Conservation (phyloP, 768 basidiomycete genomes). For the Xanthoconium stramineum region DNA sequence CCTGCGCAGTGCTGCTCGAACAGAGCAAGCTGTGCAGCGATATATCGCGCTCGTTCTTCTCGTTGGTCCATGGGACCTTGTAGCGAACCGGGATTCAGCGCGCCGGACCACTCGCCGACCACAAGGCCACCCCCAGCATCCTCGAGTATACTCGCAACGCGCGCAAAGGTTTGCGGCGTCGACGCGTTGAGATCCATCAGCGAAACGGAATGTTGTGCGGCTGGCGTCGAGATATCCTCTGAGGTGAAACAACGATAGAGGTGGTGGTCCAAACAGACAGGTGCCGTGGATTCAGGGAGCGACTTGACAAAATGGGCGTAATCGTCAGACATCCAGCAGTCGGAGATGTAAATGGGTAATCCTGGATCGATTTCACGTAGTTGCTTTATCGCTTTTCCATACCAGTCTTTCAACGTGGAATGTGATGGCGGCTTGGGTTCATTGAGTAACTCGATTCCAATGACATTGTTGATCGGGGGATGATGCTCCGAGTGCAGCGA, state of each 20-base stretch:
- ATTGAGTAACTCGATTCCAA: constrained; percentile 59
- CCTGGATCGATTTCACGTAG: constrained; percentile 49
- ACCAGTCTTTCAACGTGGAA: constrained; percentile 57
- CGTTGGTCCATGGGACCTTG: constrained; percentile 43
- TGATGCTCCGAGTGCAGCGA: constrained; percentile 50
- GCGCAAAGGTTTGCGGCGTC: constrained; percentile 41
- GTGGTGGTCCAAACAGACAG: constrained; percentile 74
- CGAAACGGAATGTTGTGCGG: constrained; percentile 49
- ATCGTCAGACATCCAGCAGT: constrained; percentile 69
- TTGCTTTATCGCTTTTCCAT: constrained; percentile 50
- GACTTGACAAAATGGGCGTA: constrained; percentile 55
- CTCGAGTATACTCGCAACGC: constrained; percentile 33
- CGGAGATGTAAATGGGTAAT: constrained; percentile 70
- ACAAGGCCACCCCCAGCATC: constrained; percentile 52
- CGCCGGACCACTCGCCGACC: constrained; percentile 79
- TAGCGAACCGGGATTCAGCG: constrained; percentile 63
- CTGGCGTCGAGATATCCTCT: constrained; percentile 52
- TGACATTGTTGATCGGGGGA: constrained; percentile 42
- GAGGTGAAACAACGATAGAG: constrained; percentile 78
- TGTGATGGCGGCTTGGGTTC: constrained; percentile 55
- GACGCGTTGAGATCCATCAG: constrained; percentile 41
- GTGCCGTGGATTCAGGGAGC: constrained; percentile 30
- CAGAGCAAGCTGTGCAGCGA: constrained; percentile 60
- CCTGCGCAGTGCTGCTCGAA: constrained; percentile 66
- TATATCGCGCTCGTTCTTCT: constrained; percentile 44